Conservation (phyloP, 768 basidiomycete species). For the Mycena polygramma region DNA sequence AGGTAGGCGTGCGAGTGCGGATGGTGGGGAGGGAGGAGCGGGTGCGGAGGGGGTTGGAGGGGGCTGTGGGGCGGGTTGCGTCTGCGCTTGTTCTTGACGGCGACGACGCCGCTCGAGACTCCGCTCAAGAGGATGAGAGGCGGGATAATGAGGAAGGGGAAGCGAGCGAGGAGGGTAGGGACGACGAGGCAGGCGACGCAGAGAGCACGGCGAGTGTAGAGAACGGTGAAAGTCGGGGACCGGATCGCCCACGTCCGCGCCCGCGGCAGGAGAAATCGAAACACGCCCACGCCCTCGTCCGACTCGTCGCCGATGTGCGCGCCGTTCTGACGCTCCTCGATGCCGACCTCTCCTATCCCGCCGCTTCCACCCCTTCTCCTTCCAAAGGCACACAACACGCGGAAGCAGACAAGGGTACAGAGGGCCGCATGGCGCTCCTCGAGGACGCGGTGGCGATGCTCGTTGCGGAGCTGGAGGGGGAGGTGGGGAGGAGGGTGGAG, state of each 20-base stretch:
- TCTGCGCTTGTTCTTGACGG: constrained; percentile 19
- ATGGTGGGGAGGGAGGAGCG: constrained; percentile 76
- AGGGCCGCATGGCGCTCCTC: constrained; percentile 66
- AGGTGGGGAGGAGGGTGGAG: constrained; percentile 14
- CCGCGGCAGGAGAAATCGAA: no score
- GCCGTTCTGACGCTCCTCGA: constrained; percentile 51
- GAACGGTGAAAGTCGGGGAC: no score
- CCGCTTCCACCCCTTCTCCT: no score
- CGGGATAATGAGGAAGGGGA: no score
- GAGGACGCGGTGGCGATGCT: constrained; percentile 65
- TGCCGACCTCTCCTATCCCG: constrained; percentile 39
- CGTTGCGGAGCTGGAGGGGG: constrained; percentile 65
- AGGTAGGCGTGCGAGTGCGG: constrained; percentile 74
- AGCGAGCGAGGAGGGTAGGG: no score
- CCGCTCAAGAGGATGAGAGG: no score
- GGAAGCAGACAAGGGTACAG: constrained; percentile 56
- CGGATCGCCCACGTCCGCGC: no score
- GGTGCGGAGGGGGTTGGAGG: constrained; percentile 64
- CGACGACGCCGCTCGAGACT: no score
- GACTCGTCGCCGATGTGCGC: constrained; percentile 48
- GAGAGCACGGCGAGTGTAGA: no score
- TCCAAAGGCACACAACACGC: no score
- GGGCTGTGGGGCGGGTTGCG: constrained; percentile 65
- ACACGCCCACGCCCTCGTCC: constrained; percentile 7
- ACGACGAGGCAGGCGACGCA: no score